Evolutionary conservation across 208 protist species (phyloP).

Genomic region (Crithidia expoeki): DNA sequence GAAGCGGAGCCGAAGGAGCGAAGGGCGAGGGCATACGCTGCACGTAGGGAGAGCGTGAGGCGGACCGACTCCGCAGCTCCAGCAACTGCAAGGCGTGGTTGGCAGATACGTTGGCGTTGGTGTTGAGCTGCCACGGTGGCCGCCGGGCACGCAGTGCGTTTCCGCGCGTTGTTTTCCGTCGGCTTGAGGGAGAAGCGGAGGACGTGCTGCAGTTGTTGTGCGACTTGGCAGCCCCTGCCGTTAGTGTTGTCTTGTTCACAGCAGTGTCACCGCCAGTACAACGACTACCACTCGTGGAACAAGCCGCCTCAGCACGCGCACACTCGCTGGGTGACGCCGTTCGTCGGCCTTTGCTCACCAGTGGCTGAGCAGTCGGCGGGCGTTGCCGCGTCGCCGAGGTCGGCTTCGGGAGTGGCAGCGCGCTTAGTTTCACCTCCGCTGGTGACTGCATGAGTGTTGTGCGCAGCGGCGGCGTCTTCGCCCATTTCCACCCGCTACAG

Average conservation of each 20-base stretch:
- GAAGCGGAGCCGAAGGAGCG: not conserved
- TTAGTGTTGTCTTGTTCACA: not conserved
- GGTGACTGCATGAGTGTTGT: not conserved
- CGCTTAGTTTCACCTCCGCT: not conserved
- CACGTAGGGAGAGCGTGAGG: conserved; percentile 5
- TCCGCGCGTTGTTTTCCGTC: not conserved
- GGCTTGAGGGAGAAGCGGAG: not conserved
- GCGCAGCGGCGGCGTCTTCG: conserved; percentile 2
- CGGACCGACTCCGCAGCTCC: conserved; percentile 15
- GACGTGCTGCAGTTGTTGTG: not conserved
- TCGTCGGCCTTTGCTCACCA: not conserved
- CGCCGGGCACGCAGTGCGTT: not conserved
- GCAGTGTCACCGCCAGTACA: not conserved
- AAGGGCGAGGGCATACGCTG: conserved; percentile 7
- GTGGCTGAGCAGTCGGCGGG: conserved; percentile 9
- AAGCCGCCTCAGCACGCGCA: not conserved
- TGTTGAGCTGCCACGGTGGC: conserved; percentile 2
- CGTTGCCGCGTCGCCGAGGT: not conserved
- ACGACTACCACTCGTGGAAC: not conserved
- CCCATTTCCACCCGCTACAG: not conserved
- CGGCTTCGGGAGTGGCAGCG: not conserved
- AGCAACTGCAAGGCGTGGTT: conserved; percentile 28
- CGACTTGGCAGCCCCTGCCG: not conserved
- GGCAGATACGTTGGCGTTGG: conserved; percentile 5
- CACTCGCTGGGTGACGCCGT: not conserved